A percentile compares a stretch with the other conserved stretches of the same genome.
Evolutionary conservation across 1,139 yeast species (phyloP).

Genomic region (Geotrichum macrosporum): DNA sequence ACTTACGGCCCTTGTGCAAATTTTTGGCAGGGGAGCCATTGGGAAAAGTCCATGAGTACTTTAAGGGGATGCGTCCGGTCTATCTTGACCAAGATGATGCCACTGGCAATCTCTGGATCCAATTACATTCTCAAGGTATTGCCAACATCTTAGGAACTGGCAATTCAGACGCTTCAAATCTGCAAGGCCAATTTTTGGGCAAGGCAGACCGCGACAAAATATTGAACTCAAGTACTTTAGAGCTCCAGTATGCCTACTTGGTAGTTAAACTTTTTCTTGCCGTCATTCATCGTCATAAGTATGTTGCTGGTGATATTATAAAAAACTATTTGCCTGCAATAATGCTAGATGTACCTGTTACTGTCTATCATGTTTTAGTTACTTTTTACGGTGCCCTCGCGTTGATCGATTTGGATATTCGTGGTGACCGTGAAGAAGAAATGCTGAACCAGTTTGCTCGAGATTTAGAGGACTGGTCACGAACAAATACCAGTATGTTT

Average conservation of each 20-base stretch:
- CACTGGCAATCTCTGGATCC: constrained; percentile 33
- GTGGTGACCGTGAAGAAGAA: constrained; percentile 25
- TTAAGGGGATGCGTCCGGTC: constrained; percentile 30
- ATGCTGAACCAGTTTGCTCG: constrained; percentile 28
- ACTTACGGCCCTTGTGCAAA: constrained; percentile 34
- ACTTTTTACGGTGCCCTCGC: constrained; percentile 34
- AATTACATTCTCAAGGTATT: constrained; percentile 31
- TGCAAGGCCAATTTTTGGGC: constrained; percentile 29
- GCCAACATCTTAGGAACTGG: constrained; percentile 30
- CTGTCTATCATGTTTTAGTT: constrained; percentile 33
- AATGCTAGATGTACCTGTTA: constrained; percentile 30
- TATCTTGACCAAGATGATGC: constrained; percentile 30
- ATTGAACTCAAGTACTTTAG: constrained; percentile 19
- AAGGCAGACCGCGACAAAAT: constrained; percentile 22
- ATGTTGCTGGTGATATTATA: constrained; percentile 31
- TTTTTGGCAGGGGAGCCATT: constrained; percentile 35
- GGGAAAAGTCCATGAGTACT: constrained; percentile 28
- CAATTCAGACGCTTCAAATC: constrained; percentile 28
- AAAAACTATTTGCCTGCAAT: constrained; percentile 28
- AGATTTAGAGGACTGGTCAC: constrained; percentile 40
- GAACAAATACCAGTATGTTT: constrained; percentile 41
- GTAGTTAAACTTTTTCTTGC: constrained; percentile 30
- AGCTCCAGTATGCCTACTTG: constrained; percentile 30
- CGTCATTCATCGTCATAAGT: constrained; percentile 30
- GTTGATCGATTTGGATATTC: constrained; percentile 28